A percentile compares a stretch with the other conserved stretches of the same genome.
These are phyloP conservation scores for Fragaria iinumae DNA, from an alignment of 306 rosid genomes.

Conservation along the genomic window DNA sequence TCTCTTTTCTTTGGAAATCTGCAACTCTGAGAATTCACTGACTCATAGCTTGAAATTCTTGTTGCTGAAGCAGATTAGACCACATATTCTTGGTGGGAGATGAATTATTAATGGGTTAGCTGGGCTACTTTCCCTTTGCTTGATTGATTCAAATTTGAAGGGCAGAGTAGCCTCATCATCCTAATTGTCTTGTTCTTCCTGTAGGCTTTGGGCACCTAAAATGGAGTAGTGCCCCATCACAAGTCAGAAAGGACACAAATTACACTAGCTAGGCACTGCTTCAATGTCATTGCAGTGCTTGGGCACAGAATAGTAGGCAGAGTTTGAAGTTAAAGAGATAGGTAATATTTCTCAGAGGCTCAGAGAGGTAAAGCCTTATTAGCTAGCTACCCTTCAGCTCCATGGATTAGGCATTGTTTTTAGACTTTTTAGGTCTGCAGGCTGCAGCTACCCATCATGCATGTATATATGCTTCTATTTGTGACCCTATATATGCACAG, in stretches of 20 bases:
- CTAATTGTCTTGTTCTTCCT: constrained; percentile 8
- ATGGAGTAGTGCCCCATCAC: background rate
- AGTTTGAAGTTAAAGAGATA: background rate
- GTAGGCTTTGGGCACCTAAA: background rate
- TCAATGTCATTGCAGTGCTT: background rate
- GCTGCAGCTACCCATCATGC: constrained; percentile 1
- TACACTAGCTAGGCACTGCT: background rate
- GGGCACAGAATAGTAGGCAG: background rate
- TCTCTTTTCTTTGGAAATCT: background rate
- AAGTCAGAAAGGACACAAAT: background rate
- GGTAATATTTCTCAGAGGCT: background rate
- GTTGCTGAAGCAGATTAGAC: background rate
- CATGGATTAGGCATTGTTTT: background rate
- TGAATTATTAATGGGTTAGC: background rate
- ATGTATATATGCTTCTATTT: background rate
- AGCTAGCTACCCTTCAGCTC: background rate
- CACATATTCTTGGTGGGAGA: background rate
- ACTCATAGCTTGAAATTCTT: background rate
- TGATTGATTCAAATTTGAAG: background rate
- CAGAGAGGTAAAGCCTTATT: background rate
- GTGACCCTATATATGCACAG: background rate
- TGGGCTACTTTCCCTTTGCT: constrained; percentile 6
- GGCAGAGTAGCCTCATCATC: constrained; percentile 12
- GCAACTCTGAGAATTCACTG: background rate
- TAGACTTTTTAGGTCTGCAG: background rate